Percentiles rank a stretch among this genome's conserved stretches.
Conservation (phyloP, 306 rosid genomes). For the Prunus padus region DNA sequence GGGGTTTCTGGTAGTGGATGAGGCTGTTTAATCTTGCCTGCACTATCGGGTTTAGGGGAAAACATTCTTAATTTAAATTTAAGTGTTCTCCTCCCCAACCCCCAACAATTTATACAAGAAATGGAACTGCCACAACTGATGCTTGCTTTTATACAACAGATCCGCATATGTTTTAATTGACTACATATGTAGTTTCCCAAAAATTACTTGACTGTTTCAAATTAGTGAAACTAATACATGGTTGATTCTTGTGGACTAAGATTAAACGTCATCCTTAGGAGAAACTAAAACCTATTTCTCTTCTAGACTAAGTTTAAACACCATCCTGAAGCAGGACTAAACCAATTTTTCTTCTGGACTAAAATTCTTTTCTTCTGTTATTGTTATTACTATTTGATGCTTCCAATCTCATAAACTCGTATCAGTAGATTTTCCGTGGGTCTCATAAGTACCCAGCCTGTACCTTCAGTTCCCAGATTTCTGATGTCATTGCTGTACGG, state of each 20-base stretch:
- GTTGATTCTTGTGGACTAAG: neutral
- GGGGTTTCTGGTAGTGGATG: neutral
- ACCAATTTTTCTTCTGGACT: neutral
- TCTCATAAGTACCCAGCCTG: neutral
- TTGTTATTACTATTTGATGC: neutral
- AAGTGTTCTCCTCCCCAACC: neutral
- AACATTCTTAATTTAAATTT: neutral
- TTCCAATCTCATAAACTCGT: neutral
- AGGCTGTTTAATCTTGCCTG: neutral
- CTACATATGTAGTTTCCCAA: neutral
- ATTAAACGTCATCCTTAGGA: neutral
- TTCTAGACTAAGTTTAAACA: neutral
- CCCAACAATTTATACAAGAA: neutral
- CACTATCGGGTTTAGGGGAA: neutral
- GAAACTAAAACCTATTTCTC: neutral
- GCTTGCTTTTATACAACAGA: neutral
- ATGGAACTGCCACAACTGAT: neutral
- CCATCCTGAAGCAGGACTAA: neutral
- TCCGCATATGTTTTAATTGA: neutral
- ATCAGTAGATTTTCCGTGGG: neutral
- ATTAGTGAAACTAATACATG: neutral
- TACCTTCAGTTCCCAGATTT: neutral
- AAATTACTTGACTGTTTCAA: neutral
- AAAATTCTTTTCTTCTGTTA: neutral
- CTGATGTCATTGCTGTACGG: neutral